Conservation (phyloP, 352 stramenopile species). For the Globisporangium rhizosaccharum region DNA sequence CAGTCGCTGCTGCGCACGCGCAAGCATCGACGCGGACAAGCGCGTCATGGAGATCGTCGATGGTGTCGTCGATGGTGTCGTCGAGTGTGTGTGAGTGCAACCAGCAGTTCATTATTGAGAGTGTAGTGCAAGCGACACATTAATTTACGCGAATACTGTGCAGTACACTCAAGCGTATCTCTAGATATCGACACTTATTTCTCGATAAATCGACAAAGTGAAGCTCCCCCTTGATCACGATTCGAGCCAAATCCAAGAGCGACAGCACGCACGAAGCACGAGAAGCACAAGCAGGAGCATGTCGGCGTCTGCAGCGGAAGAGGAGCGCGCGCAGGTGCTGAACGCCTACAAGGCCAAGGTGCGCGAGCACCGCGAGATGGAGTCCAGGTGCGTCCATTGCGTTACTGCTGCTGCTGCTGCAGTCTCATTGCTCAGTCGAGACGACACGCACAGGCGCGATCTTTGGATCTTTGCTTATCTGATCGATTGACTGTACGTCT, state of each 20-base stretch:
- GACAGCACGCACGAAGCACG: not conserved
- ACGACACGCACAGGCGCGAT: no score
- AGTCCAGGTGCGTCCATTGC: slow-evolving; percentile 77
- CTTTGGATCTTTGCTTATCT: not conserved
- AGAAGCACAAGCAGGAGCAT: slow-evolving; percentile 22
- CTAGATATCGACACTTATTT: not conserved
- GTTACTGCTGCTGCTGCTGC: not conserved
- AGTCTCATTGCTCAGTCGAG: no score
- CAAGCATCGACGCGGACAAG: not conserved
- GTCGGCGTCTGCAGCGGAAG: slow-evolving; percentile 60
- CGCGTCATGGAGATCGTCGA: slow-evolving; percentile 2
- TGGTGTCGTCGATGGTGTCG: slow-evolving; percentile 1
- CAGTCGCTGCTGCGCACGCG: slow-evolving; percentile 2
- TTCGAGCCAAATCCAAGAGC: slow-evolving; percentile 1
- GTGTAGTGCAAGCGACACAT: not conserved
- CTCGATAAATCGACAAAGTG: no score
- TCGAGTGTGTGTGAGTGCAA: not conserved
- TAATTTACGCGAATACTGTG: not conserved
- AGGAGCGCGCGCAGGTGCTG: slow-evolving; percentile 91
- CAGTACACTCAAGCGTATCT: not conserved
- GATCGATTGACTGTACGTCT: not conserved
- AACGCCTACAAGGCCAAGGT: slow-evolving; percentile 96
- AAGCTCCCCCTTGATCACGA: no score
- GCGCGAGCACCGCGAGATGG: slow-evolving; percentile 95
- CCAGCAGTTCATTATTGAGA: not conserved